These are phyloP conservation scores for Aureobasidium mangrovei DNA, from an alignment of 2,329 filamentous ascomycete species.

Conservation along the genomic window DNA sequence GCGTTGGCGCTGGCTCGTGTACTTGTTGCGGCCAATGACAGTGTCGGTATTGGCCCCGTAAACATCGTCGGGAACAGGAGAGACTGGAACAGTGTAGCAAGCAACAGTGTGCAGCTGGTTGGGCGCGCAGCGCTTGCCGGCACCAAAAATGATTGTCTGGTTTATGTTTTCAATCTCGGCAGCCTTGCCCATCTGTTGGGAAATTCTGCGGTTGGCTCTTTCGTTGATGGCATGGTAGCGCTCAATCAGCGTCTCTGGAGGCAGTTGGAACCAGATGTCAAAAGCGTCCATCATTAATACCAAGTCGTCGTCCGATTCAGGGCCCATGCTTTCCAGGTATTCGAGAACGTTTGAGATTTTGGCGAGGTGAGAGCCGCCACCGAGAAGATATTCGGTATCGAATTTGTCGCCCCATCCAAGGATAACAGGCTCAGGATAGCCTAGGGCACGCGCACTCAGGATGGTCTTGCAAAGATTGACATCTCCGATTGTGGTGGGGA, in stretches of 20 bases:
- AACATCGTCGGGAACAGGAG: constrained; percentile 40
- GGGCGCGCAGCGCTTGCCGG: constrained; percentile 45
- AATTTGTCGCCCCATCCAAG: constrained; percentile 19
- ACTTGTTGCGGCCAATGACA: constrained; percentile 34
- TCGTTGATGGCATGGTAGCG: constrained; percentile 44
- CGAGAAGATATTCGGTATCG: background rate
- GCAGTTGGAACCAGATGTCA: constrained; percentile 57
- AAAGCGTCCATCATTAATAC: constrained; percentile 56
- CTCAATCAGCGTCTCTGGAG: constrained; percentile 52
- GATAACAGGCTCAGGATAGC: constrained; percentile 20
- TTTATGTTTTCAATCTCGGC: constrained; percentile 31
- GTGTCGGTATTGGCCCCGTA: constrained; percentile 41
- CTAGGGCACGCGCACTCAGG: constrained; percentile 19
- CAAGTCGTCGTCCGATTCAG: constrained; percentile 39
- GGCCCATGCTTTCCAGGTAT: constrained; percentile 22
- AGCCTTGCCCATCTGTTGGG: constrained; percentile 22
- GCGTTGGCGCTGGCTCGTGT: constrained; percentile 32
- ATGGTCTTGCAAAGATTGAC: constrained; percentile 24
- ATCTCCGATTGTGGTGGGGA: constrained; percentile 40
- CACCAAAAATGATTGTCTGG: constrained; percentile 48
- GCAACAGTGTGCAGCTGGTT: constrained; percentile 35
- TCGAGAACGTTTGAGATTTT: constrained; percentile 23
- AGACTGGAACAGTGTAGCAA: constrained; percentile 45
- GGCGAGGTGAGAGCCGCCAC: constrained; percentile 18
- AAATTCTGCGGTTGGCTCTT: constrained; percentile 37